Conservation (phyloP, 2,329 filamentous ascomycete genomes). For the Diplocarpon rosae region DNA sequence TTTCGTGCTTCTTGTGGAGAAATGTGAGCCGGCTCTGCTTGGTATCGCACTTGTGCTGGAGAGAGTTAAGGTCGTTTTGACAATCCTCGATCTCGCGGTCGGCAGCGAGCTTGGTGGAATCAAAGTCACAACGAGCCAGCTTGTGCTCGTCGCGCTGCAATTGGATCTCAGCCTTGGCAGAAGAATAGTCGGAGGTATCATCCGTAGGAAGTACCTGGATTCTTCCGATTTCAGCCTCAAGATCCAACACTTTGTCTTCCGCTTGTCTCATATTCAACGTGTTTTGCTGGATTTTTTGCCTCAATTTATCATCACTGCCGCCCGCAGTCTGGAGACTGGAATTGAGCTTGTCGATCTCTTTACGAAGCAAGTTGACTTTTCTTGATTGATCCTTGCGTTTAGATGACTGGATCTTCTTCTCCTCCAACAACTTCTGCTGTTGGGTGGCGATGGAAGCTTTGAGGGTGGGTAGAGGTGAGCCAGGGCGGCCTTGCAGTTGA, state of each 20-base stretch:
- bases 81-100: conserved; percentile 53
- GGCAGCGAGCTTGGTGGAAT: conserved; percentile 48
- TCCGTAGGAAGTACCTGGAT: conserved; percentile 54
- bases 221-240: conserved; percentile 50
- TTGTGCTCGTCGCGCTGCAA: conserved; percentile 36
- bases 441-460: conserved; percentile 65
- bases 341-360: conserved; percentile 61
- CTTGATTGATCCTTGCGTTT: conserved; percentile 66
- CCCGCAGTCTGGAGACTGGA: conserved; percentile 57
- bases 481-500: conserved; percentile 56
- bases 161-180: conserved; percentile 43
- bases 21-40: conserved; percentile 60
- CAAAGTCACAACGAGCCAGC: conserved; percentile 38
- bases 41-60: conserved; percentile 61
- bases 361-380: conserved; percentile 54
- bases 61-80: conserved; percentile 50
- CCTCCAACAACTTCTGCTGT: conserved; percentile 59
- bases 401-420: conserved; percentile 57
- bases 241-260: conserved; percentile 43
- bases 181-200: conserved; percentile 42
- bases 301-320: conserved; percentile 64
- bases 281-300: conserved; percentile 65
- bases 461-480: conserved; percentile 66
- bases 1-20: conserved; percentile 60
- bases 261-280: conserved; percentile 60